These are phyloP conservation scores for Polyporus tsugae DNA, from an alignment of 1,284 basidiomycete genomes.

Conservation along the genomic window DNA sequence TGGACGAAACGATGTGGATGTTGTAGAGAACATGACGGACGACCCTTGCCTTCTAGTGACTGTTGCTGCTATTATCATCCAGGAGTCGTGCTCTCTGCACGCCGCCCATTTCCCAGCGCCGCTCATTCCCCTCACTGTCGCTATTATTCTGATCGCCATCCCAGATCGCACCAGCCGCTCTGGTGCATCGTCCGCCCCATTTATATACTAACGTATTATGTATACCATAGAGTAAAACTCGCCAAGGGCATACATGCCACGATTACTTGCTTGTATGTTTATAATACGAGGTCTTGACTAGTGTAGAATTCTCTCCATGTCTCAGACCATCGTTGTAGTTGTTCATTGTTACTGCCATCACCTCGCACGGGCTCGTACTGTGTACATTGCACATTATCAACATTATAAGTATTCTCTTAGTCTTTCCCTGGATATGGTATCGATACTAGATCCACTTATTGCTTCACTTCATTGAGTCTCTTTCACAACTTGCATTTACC, in stretches of 20 bases:
- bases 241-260: neutral
- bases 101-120: neutral
- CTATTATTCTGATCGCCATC: neutral
- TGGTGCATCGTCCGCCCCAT: neutral
- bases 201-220: constrained; percentile 4
- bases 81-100: neutral
- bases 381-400: neutral
- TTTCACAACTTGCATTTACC: neutral
- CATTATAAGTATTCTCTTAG: neutral
- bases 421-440: neutral
- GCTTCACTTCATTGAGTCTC: neutral
- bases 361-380: neutral
- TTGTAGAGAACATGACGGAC: neutral
- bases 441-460: neutral
- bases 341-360: neutral
- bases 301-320: neutral
- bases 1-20: neutral
- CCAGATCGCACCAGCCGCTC: neutral
- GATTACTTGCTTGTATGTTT: neutral
- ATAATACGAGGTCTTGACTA: neutral
- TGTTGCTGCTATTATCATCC: neutral
- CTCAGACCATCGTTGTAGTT: neutral
- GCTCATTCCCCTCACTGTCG: neutral
- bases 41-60: neutral
- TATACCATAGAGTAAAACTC: constrained; percentile 1